phyloP scores from a whole-genome alignment of 23 red algal genomes.

The Chondrus crispus region DNA sequence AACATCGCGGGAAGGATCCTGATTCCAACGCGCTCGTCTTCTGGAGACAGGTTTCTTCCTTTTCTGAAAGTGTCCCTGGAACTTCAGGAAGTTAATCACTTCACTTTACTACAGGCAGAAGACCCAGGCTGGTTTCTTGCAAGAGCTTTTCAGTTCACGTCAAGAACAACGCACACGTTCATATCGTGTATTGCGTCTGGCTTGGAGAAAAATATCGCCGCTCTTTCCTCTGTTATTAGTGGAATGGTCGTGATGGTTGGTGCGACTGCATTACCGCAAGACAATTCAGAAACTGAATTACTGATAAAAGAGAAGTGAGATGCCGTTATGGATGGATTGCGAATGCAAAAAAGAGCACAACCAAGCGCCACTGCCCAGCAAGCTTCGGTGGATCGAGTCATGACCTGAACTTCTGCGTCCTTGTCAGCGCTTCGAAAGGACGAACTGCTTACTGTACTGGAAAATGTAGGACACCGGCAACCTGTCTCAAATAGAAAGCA shows the following conservation, averaged over 20 bases:
- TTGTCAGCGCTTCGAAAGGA: neutral
- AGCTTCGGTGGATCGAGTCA: neutral
- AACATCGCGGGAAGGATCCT: too few species aligned
- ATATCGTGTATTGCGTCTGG: neutral
- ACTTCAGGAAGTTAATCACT: neutral
- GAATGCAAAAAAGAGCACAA: neutral
- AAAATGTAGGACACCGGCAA: neutral
- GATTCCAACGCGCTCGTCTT: neutral
- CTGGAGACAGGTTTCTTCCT: neutral
- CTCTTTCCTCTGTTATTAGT: neutral
- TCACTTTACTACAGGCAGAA: conserved; percentile 1
- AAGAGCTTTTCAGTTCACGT: conserved; percentile 21
- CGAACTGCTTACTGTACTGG: neutral
- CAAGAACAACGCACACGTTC: neutral
- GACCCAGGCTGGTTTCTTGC: conserved; percentile 34
- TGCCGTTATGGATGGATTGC: neutral
- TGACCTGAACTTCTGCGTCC: neutral
- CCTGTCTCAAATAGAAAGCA: neutral
- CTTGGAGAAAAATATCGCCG: neutral
- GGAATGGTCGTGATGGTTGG: neutral
- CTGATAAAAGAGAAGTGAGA: neutral
- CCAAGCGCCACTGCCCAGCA: neutral
- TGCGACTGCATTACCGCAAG: neutral
- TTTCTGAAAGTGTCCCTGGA: neutral
- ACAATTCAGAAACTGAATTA: neutral